Evolutionary conservation across 257 asterid genomes (phyloP), one percentile per base, ranked within the genome.

Genomic region (Anisodus tanguticus): DNA sequence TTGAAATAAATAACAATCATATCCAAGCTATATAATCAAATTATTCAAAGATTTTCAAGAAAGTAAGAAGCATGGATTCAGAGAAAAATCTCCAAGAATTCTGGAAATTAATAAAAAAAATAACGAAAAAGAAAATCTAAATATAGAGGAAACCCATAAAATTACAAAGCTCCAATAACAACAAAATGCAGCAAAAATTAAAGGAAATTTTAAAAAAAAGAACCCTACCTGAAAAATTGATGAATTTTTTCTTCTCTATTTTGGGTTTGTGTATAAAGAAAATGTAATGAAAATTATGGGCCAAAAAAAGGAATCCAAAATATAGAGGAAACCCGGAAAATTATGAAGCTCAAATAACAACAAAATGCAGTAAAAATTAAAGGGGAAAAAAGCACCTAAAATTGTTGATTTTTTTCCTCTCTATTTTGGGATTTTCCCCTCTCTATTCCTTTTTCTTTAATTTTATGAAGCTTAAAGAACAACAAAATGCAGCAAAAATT

Each of bases 21-120:
- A 60, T 60, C 63, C 31, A 60, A n/a, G 31, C 11, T 8, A 7
- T n/a, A 60, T n/a, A 60, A 74, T 49, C 43, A 74, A 47, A 49
- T 19, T 22, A 22, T 49, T 49, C 19, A 72, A 47, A 2, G 0
- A 45, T 31, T 72, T 72, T 47, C 87, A 82, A 87, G 11, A 12
- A 51, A 76, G n/a, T 0, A 43, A 70, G 9, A 39, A 69, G 31
- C 78, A 69, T 47, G 9, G 54, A 69, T 39, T 41, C 54, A 39
- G 31, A 9, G 54, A 39, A 69, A 70, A 70, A 72, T 47, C 80
- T 72, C 80, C 80, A 72, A 72, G 41, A 72, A 72, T 19, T 11
- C 47, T 72, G 80, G 79, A 72, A 45, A 72, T 8, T 7, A 60
- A 60, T 7, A 9, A 9, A 72, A 72, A 22, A 2, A 0, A 66